Percentiles rank a stretch among this genome's conserved stretches.
phyloP scores from a whole-genome alignment of 2,329 filamentous ascomycete genomes.

The Aspergillus alliaceus region DNA sequence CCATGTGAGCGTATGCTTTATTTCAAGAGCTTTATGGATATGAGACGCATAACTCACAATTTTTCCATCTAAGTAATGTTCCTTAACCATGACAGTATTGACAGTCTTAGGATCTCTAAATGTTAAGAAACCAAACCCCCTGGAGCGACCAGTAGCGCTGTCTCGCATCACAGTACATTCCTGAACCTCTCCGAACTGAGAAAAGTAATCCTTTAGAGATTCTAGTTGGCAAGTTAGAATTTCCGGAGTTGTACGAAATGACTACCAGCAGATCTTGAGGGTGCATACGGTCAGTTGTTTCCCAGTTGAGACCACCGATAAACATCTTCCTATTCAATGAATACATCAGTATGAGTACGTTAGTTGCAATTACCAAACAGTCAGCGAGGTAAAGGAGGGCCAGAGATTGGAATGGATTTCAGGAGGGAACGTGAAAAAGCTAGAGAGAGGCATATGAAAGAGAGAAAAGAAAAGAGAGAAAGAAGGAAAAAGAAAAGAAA shows the following conservation, averaged over 20 bases:
- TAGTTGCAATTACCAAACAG: not conserved
- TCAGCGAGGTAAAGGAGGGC: not conserved
- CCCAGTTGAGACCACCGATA: slow-evolving; percentile 97
- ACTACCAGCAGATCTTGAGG: not conserved
- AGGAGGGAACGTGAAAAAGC: no score
- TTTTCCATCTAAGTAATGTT: slow-evolving; percentile 96
- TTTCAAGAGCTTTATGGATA: slow-evolving; percentile 1
- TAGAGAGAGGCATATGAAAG: not conserved
- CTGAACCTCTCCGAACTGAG: slow-evolving; percentile 93
- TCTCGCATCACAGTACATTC: slow-evolving; percentile 99
- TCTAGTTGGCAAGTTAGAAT: slow-evolving; percentile 57
- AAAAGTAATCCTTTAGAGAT: slow-evolving; percentile 94
- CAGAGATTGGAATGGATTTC: no score
- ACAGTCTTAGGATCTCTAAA: slow-evolving; percentile 98
- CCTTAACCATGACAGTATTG: slow-evolving; percentile 99
- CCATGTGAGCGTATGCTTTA: slow-evolving; percentile 23
- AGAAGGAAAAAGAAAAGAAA: not conserved
- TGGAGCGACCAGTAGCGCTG: slow-evolving; percentile 85
- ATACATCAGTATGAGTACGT: not conserved
- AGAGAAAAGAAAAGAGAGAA: not conserved
- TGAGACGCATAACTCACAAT: slow-evolving; percentile 65
- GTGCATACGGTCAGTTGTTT: slow-evolving; percentile 91
- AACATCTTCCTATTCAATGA: slow-evolving; percentile 85
- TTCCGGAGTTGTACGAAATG: slow-evolving; percentile 1
- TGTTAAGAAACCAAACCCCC: slow-evolving; percentile 95